phyloP scores from a whole-genome alignment of 345 rosid genomes.

The Fremontodendron californicum region DNA sequence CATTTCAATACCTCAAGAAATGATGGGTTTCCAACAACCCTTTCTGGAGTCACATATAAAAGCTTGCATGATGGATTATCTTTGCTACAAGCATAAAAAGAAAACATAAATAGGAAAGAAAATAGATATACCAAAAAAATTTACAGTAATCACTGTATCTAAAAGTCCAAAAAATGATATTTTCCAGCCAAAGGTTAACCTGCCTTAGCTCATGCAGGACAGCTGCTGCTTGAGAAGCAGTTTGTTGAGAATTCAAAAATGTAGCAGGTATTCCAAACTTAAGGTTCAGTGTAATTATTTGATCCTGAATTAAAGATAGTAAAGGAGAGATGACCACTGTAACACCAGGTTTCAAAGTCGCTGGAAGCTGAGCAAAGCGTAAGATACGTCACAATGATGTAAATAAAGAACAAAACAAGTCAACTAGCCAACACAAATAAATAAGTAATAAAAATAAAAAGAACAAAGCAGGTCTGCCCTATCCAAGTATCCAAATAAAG shows the following conservation, averaged over 20 bases:
- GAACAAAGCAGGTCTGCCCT: neutral
- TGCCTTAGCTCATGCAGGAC: slow-evolving; percentile 84
- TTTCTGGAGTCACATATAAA: slow-evolving; percentile 89
- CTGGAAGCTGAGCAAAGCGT: slow-evolving; percentile 61
- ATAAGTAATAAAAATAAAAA: neutral
- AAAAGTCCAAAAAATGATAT: neutral
- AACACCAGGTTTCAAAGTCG: slow-evolving; percentile 78
- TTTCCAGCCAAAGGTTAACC: slow-evolving; percentile 15
- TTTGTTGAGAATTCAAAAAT: slow-evolving; percentile 87
- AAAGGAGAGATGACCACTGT: slow-evolving; percentile 82
- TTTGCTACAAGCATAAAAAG: slow-evolving; percentile 36
- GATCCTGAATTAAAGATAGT: slow-evolving; percentile 91
- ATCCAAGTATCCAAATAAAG: neutral
- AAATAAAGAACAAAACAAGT: neutral
- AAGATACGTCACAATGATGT: slow-evolving; percentile 8
- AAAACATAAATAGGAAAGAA: slow-evolving; percentile 1
- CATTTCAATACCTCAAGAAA: slow-evolving; percentile 58
- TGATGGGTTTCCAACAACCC: slow-evolving; percentile 64
- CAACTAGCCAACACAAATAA: slow-evolving; percentile 5
- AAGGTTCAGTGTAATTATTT: slow-evolving; percentile 68
- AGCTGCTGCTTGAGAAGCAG: slow-evolving; percentile 67
- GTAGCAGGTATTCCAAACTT: slow-evolving; percentile 84
- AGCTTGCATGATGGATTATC: slow-evolving; percentile 86
- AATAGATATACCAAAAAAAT: neutral
- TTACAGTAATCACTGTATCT: neutral